A percentile compares a stretch with the other conserved stretches of the same genome.
These are phyloP conservation scores for Collariella sp. DNA, from an alignment of 495 filamentous ascomycete species.

Conservation along the genomic window DNA sequence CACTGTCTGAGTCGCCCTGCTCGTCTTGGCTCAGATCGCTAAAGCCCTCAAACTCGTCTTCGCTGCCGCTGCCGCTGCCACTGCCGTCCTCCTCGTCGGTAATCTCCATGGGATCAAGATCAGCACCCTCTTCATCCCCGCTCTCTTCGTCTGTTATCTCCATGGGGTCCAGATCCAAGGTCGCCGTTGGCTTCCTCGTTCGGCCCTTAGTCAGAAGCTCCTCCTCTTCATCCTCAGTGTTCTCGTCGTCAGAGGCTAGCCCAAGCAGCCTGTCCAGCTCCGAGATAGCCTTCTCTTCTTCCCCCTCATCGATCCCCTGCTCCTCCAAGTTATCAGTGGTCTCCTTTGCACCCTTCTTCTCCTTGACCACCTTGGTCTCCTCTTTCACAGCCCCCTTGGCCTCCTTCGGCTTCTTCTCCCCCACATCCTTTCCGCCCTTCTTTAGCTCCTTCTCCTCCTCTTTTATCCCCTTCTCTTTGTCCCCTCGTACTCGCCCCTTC, in stretches of 20 bases:
- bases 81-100: conserved; percentile 15
- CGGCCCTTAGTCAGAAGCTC: conserved; percentile 9
- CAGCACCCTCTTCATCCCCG: conserved; percentile 11
- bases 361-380: conserved; percentile 9
- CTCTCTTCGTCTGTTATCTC: conserved; percentile 19
- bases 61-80: conserved; percentile 8
- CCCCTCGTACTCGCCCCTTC: conserved; percentile 20
- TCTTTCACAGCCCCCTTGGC: conserved; percentile 4
- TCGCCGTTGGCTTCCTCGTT: neutral
- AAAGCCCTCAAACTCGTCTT: conserved; percentile 13
- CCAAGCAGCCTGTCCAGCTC: conserved; percentile 16
- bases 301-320: neutral
- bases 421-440: conserved; percentile 15
- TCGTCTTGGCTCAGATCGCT: conserved; percentile 5
- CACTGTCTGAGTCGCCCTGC: neutral
- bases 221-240: conserved; percentile 7
- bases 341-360: conserved; percentile 7
- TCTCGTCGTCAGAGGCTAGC: conserved; percentile 12
- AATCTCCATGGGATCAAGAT: conserved; percentile 14
- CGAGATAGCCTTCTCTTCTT: conserved; percentile 12
- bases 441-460: conserved; percentile 7
- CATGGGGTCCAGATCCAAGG: conserved; percentile 18
- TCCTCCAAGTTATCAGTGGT: neutral
- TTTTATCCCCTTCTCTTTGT: conserved; percentile 13
- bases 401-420: conserved; percentile 17